These are phyloP conservation scores for Kodamaea nitidulidarum DNA, from an alignment of 805 yeast species.

Conservation along the genomic window DNA sequence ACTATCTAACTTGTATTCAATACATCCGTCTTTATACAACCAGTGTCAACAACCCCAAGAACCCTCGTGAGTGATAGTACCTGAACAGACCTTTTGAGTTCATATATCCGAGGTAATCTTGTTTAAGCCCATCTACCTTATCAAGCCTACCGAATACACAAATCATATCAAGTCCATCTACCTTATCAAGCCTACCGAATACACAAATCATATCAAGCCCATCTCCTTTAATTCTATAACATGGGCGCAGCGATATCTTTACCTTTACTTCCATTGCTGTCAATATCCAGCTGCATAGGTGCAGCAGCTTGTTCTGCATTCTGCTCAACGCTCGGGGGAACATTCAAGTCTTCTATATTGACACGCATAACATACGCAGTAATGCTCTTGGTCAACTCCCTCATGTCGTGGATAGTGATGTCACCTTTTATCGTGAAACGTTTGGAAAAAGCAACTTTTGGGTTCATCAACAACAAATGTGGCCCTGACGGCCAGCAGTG, in stretches of 20 bases:
- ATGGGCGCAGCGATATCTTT: constrained; percentile 73
- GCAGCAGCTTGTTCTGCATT: constrained; percentile 67
- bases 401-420: constrained; percentile 88
- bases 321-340: constrained; percentile 48
- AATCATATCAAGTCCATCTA: too few relatives aligned
- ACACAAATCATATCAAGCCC: background rate
- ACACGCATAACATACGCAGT: constrained; percentile 86
- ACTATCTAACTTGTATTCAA: too few relatives aligned
- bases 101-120: too few relatives aligned
- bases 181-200: too few relatives aligned
- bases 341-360: constrained; percentile 69
- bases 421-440: constrained; percentile 73
- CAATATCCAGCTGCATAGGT: constrained; percentile 69
- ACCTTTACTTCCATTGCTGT: constrained; percentile 54
- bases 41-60: too few relatives aligned
- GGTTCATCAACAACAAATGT: constrained; percentile 67
- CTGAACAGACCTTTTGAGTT: too few relatives aligned
- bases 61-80: too few relatives aligned
- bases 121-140: too few relatives aligned
- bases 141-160: too few relatives aligned
- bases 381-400: constrained; percentile 69
- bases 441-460: constrained; percentile 68
- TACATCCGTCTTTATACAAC: too few relatives aligned
- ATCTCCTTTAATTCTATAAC: background rate
- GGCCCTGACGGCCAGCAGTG: constrained; percentile 70